phyloP scores from a whole-genome alignment of 768 basidiomycete species.

The Boletellus sp. region DNA sequence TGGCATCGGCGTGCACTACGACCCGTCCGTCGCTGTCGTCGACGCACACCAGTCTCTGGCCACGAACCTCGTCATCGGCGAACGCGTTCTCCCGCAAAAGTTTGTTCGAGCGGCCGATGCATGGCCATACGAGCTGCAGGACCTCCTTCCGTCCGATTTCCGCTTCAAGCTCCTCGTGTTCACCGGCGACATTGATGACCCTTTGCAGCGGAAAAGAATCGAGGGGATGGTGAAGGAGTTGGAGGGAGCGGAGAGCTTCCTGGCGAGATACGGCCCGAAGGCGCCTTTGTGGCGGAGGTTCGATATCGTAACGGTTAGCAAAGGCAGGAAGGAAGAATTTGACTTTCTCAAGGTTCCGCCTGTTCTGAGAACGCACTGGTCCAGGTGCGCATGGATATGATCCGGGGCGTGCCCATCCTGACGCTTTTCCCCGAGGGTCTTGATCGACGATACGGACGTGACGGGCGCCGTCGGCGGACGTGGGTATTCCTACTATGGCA shows the following conservation, averaged over 20 bases:
- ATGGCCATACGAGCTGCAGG: constrained; percentile 47
- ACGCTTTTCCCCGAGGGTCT: constrained; percentile 42
- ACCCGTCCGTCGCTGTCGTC: constrained; percentile 37
- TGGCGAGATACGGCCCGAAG: constrained; percentile 22
- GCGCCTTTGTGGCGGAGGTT: constrained; percentile 27
- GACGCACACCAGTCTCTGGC: constrained; percentile 36
- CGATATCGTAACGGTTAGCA: constrained; percentile 26
- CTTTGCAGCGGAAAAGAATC: constrained; percentile 22
- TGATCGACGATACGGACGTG: constrained; percentile 54
- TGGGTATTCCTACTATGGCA: constrained; percentile 55
- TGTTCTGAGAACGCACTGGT: constrained; percentile 39
- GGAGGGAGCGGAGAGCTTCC: constrained; percentile 22
- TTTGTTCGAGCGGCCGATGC: constrained; percentile 47
- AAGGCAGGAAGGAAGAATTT: constrained; percentile 32
- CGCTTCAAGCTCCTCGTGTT: constrained; percentile 50
- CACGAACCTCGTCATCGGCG: constrained; percentile 41
- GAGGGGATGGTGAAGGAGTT: constrained; percentile 28
- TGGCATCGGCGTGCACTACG: constrained; percentile 50
- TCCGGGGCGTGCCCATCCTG: neutral
- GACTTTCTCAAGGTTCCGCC: constrained; percentile 32
- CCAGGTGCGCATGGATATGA: constrained; percentile 32
- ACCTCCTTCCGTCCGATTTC: constrained; percentile 44
- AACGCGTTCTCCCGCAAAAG: constrained; percentile 47
- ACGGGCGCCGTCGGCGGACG: constrained; percentile 45
- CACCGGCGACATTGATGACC: constrained; percentile 31